Base-by-base conservation (phyloP, 805 yeast genomes). In the Cyberlindnera misumaiensis region DNA sequence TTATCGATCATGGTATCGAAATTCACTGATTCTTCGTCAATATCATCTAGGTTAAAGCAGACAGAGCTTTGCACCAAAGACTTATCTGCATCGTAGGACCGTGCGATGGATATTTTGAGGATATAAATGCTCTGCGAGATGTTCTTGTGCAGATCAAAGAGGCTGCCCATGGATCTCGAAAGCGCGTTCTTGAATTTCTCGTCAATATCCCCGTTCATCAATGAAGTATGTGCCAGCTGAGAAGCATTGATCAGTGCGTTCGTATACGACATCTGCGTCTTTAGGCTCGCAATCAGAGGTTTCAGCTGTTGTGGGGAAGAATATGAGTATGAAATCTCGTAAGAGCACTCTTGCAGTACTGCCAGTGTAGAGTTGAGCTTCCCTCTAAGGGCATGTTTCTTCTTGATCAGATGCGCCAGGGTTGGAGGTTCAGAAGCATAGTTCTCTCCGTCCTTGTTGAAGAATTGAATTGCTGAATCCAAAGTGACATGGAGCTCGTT, bases 221-320 rank as follows among this genome's bases (percentile, higher is more conserved):
- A 8, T 41, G 66, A 44, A 1, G 68, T 55, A 30, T 62, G 67
- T 43, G 70, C 68, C 12, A 70, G 48, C 40, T 72, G 75, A 34
- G 74, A 70, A 0, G 76, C 69, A 39, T 72, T 72, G 5, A 70
- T 58, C 18, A 72, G 42, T 3, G 73, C 75, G 48, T 60, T 64
- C 1, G 64, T 47, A 32, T 58, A 60, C 28, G 60, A 58, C 4
- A 60, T 43, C 9, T 66, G 52, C 1, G 57, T 47, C 22, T 56
- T 55, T 14, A 70, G 48, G 12, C 52, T 47, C 10, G 59, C 54
- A 14, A 69, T 56, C 3, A 63, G 44, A 4, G 62, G 56, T 31
- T 62, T 59, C 24, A 71, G 44, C 31, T 64, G 65, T 7, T 52
- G 49, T 17, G 78, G 77, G 0, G 76, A 63, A 14, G 68, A 49